Conservation (phyloP, 257 asterid genomes). For the Anisodus acutangulus region DNA sequence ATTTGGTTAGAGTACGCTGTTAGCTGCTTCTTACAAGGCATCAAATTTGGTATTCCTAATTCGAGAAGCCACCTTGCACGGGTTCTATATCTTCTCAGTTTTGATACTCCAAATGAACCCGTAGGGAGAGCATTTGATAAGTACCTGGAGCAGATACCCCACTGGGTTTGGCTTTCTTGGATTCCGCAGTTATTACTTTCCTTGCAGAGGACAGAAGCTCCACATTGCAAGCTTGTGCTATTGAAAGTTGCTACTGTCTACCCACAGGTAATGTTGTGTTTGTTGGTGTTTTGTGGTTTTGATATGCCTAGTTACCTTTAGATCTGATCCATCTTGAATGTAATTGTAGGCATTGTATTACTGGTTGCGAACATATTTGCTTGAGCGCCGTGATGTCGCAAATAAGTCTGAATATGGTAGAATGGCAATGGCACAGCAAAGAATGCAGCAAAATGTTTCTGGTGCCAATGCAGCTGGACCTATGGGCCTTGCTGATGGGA, state of each 20-base stretch:
- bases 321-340: conserved; percentile 35
- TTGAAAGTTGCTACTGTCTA: conserved; percentile 83
- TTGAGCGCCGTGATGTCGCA: conserved; percentile 98
- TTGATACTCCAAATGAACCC: conserved; percentile 90
- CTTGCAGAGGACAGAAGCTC: conserved; percentile 92
- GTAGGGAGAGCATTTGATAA: conserved; percentile 97
- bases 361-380: conserved; percentile 98
- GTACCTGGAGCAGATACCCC: conserved; percentile 87
- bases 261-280: conserved; percentile 77
- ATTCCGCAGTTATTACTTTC: conserved; percentile 94
- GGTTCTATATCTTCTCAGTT: conserved; percentile 93
- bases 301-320: conserved; percentile 30
- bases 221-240: conserved; percentile 93
- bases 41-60: conserved; percentile 91
- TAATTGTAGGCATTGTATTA: conserved; percentile 84
- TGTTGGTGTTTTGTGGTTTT: conserved; percentile 27
- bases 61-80: conserved; percentile 98
- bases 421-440: conserved; percentile 97
- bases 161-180: conserved; percentile 99
- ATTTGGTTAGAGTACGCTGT: conserved; percentile 95
- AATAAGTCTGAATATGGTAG: conserved; percentile 93
- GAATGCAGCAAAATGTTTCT: conserved; percentile 90
- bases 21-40: conserved; percentile 98
- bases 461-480: conserved; percentile 60
- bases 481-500: conserved; percentile 71